Evolutionary conservation across 441 rosid genomes (phyloP), one percentile per base, ranked within the genome.

Genomic region (Euphorbia corollata): DNA sequence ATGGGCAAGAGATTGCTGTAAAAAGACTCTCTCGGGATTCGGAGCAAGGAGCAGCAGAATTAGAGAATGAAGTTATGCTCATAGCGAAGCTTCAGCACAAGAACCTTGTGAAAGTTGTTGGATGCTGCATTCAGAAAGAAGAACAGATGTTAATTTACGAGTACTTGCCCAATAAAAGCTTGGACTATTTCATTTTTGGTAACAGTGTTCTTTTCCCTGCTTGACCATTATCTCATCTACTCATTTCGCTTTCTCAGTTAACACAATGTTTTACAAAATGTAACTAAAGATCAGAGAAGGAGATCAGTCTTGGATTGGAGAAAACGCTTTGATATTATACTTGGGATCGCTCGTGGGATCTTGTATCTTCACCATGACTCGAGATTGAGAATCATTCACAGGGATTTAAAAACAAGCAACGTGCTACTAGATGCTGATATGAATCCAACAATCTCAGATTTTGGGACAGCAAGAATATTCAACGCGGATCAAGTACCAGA

Each of bases 381-480:
- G 1, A 71, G 81, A n/a, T 57, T 79, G 30, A 74, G 77, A 70
- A 72, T 83, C 12, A 71, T 83, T 16, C 86, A 82, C 23, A 51
- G 81, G 24, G 90, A 87, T 56, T 66, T 82, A 18, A 87, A 87
- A 67, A 65, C 72, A 0, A 82, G 84, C 30, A 86, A 81, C 50
- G 16, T 84, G 36, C 65, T 82, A 0, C 69, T 82, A 2, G 89
- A 86, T 65, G 68, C 47, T 11, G 81, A 86, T 3, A 73, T 86
- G 68, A 76, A 75, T 11, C 74, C 89, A 0, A 88, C 82, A 74
- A 86, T 86, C 5, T 80, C 88, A 1, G 88, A 88, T 58, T 88
- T 88, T 61, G 88, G 87, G 10, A 77, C 75, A 59, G 90, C 89
- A 18, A 78, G 84, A 38, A 81, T 80, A 39, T 80, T 75, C 24